phyloP scores from a whole-genome alignment of 2,329 filamentous ascomycete genomes.

The Hymenoscyphus linearis region DNA sequence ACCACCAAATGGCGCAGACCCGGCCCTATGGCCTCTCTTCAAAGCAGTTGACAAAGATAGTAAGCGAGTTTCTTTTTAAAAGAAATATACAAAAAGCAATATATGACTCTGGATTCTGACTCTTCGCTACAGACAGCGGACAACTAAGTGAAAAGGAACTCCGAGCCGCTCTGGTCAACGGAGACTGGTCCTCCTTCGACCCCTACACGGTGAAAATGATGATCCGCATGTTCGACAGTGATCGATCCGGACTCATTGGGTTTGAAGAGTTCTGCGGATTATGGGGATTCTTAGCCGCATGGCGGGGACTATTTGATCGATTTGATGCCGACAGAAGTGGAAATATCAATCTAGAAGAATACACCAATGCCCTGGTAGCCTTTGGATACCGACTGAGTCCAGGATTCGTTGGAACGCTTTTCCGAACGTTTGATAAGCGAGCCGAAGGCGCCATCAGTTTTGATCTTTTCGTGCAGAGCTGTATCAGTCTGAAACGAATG shows the following conservation, averaged over 20 bases:
- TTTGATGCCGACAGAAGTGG: slow-evolving; percentile 87
- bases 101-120: slow-evolving; percentile 5
- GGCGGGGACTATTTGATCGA: slow-evolving; percentile 90
- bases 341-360: slow-evolving; percentile 81
- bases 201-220: slow-evolving; percentile 94
- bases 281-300: slow-evolving; percentile 92
- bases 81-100: background rate
- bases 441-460: slow-evolving; percentile 73
- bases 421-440: slow-evolving; percentile 81
- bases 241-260: slow-evolving; percentile 81
- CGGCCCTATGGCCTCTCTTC: slow-evolving; percentile 80
- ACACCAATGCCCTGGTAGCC: slow-evolving; percentile 80
- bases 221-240: slow-evolving; percentile 98
- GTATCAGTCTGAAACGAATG: slow-evolving; percentile 95
- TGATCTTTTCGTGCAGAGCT: slow-evolving; percentile 95
- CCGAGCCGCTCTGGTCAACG: slow-evolving; percentile 86
- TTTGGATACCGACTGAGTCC: slow-evolving; percentile 90
- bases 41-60: slow-evolving; percentile 83
- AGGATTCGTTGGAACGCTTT: slow-evolving; percentile 78
- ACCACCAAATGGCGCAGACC: slow-evolving; percentile 52
- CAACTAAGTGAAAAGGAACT: slow-evolving; percentile 83
- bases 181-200: slow-evolving; percentile 93
- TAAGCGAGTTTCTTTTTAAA: slow-evolving; percentile 33
- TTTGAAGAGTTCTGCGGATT: slow-evolving; percentile 95
- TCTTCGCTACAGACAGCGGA: slow-evolving; percentile 55